Base-by-base conservation (phyloP, 2,329 filamentous ascomycete species). In the Gnomoniopsis smithogilvyi region DNA sequence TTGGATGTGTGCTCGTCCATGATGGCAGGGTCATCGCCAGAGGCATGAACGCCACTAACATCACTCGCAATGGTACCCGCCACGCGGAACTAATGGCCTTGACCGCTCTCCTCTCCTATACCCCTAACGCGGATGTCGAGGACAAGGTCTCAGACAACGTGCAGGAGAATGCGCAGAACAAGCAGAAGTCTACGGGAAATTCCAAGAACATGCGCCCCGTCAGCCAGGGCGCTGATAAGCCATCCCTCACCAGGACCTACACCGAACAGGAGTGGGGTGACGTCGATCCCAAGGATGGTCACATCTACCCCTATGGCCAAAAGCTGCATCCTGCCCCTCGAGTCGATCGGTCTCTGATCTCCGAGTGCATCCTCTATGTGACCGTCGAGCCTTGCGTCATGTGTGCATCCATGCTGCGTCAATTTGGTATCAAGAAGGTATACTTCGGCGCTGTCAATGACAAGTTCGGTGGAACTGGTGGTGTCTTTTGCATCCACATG, bases 361-460 rank as follows among this genome's bases (percentile, higher is more conserved):
- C 78, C 43, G 84, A 93, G 64, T 82, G 82, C 66, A 89, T 87
- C 11, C 84, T 99, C 54, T 99, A 99, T 73, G 95, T 99, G 51
- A 99, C 95, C 0, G 94, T 99, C 56, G 96, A 99, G 75, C 95
- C 95, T 4, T 99, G 95, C 73, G 92, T 99, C 76, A 99, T 99
- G 95, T 99, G 95, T 71, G 95, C 95, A 14, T 96, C 92, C 7
- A 86, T 96, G 55, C 82, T 99, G 53, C 86, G 92, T 54, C 96
- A 99, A 74, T 88, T 96, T 64, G 85, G 87, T 15, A 92, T 99
- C 73, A 85, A 89, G 63, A 89, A 89, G 65, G 95, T 99, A 34
- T 98, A 94, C 73, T 99, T 95, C 73, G 96, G 95, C 4, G 96
- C 93, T 61, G 86, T 90, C 67, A 99, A 99, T 72, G 95, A 99